Base-by-base conservation (phyloP, 225 moss, liverwort and hornwort species). In the Physcomitrellopsis africana region DNA sequence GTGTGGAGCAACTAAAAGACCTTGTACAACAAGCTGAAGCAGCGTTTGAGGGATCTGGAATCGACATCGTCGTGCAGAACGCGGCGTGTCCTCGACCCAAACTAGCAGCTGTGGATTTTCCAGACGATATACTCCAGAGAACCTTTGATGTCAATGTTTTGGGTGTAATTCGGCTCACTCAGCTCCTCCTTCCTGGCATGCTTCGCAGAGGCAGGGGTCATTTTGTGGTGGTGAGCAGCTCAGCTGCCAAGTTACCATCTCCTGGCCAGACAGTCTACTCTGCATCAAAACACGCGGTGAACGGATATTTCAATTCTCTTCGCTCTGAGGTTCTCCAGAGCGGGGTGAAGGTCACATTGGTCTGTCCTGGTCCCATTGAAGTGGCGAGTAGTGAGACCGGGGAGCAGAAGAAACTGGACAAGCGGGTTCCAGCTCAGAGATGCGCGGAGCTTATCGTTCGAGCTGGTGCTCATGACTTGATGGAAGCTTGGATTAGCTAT, bases 1-100 rank as follows among this genome's bases (percentile, higher is more conserved):
- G 52, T 15, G 72, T 83, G 13, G 75, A 80, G 53, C 60, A 82
- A 46, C 81, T 94, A 9, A 79, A 78, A 49, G 85, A 72, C 12
- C 89, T 83, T 11, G 84, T 89, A 48, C 79, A 81, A 42, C 75
- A 78, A 72, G 95, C 95, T 49, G 93, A 93, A 74, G 71, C 85
- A 16, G 84, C 88, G 11, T 95, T 91, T 57, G 85, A 64, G 51
- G 89, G 89, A 53, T 58, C 61, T 24, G 93, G 90, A 18, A 69
- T 94, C 42, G 95, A 95, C 42, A 69, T 89, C 10, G 88, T 95
- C 72, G 95, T 95, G 71, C 95, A 93, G 13, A 93, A 91, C 65
- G 93, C 92, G 13, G 89, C 93, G 45, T 83, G 75, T 76, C 82
- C 85, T 19, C 88, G 95, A 1, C 86, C 86, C 48, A 89, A 85